Evolutionary conservation across 768 basidiomycete species (phyloP), one percentile per base, ranked within the genome.

Genomic region (Tricholoma hemisulphureum): DNA sequence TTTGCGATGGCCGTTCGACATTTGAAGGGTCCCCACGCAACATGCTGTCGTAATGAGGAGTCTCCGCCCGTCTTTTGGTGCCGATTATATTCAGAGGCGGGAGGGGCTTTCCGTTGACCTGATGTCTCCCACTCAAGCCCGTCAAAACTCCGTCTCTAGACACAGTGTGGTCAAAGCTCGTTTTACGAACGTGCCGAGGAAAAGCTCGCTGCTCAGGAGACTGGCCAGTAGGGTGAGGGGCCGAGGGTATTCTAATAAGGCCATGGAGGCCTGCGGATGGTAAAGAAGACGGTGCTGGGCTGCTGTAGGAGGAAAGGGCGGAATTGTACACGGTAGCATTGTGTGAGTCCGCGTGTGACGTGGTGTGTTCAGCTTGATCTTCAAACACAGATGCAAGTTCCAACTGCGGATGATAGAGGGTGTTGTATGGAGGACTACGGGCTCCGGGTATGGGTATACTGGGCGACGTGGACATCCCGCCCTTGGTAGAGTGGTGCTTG

Each of bases 141-240:
- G 76, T 67, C 58, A 85, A 75, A 55, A 87, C 80, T 34, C 80
- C 83, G 59, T 88, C 85, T 61, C 82, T 83, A 34, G 83, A 81
- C 37, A 95, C 87, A 3, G 94, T 95, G 73, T 95, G 94, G 71
- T 97, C 94, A 70, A 95, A 96, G 72, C 92, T 94, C 46, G 94
- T 93, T 79, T 97, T 97, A 60, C 94, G 84, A 58, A 93, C 91
- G 71, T 90, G 89, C 58, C 88, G 83, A 53, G 94, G 91, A 69
- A 94, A 91, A 28, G 80, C 73, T 61, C 80, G 85, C 62, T 79
- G 79, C 59, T 73, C 71, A 18, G 69, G 61, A 50, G 69, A 58
- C 31, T 66, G 62, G 52, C 67, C 64, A 60, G 69, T 58, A 51
- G 73, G 72, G 46, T 18, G 26, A 49, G 46, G 11, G 14, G 71